Conservation (phyloP, 371 early-diverging fungal species). For the Rhizomucor pusillus region DNA sequence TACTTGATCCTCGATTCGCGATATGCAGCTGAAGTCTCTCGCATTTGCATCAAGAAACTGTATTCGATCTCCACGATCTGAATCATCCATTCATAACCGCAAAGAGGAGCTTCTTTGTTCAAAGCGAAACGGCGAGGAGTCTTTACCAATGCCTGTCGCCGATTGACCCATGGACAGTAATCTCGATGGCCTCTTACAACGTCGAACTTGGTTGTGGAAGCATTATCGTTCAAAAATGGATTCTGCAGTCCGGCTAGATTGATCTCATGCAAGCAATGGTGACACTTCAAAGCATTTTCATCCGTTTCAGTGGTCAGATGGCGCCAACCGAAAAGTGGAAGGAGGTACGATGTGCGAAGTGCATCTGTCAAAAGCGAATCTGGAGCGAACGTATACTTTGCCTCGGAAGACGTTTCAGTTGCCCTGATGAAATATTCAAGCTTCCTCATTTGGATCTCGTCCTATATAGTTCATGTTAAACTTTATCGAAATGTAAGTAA, state of each 20-base stretch:
- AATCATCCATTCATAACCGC: constrained; percentile 2
- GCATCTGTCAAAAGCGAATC: not conserved
- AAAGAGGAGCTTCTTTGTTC: not conserved
- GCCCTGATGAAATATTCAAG: constrained; percentile 11
- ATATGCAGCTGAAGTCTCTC: too few species aligned
- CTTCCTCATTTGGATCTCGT: not conserved
- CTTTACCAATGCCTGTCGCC: constrained; percentile 2
- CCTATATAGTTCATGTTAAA: too few species aligned
- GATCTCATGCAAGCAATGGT: constrained; percentile 10
- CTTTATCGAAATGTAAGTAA: too few species aligned
- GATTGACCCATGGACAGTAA: constrained; percentile 17
- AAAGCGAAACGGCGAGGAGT: not conserved
- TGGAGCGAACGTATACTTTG: not conserved
- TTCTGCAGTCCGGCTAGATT: not conserved
- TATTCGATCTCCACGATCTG: not conserved
- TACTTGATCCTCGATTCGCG: too few species aligned
- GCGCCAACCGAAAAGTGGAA: constrained; percentile 18
- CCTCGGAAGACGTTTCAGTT: not conserved
- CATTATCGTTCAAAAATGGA: not conserved
- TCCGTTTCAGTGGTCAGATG: not conserved
- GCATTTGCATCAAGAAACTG: not conserved
- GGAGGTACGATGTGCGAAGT: constrained; percentile 5
- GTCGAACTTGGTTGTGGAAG: not conserved
- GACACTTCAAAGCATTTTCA: constrained; percentile 5
- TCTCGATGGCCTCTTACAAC: constrained; percentile 9